Evolutionary conservation across 2,329 filamentous ascomycete species (phyloP).

Genomic region (Huntiella decipiens): DNA sequence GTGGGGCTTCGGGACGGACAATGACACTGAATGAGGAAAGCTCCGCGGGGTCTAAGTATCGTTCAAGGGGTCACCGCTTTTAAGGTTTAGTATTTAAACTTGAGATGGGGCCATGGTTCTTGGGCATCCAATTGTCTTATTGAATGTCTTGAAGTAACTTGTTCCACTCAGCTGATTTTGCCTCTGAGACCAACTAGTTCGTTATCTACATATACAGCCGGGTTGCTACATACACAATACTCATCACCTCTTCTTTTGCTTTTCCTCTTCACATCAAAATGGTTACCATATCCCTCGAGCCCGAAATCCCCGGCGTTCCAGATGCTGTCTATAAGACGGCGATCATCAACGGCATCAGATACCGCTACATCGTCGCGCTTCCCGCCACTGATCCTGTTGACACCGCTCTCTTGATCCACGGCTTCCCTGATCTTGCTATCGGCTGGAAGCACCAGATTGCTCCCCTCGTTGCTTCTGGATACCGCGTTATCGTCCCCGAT

Average conservation of each 20-base stretch:
- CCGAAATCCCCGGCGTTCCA: slow-evolving; percentile 20
- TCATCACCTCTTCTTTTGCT: background rate
- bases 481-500: slow-evolving; percentile 68
- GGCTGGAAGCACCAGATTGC: slow-evolving; percentile 88
- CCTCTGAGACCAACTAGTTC: background rate
- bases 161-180: no score
- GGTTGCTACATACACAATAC: background rate
- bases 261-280: background rate
- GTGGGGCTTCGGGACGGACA: background rate
- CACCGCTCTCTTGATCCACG: slow-evolving; percentile 44
- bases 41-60: background rate
- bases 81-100: background rate
- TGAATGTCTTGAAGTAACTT: no score
- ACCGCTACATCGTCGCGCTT: slow-evolving; percentile 42
- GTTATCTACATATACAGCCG: background rate
- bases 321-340: slow-evolving; percentile 20
- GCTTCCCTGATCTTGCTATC: slow-evolving; percentile 65
- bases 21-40: background rate
- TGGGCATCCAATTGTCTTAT: no score
- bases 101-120: background rate
- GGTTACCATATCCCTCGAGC: no score
- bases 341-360: slow-evolving; percentile 35
- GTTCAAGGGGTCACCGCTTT: background rate
- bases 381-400: slow-evolving; percentile 24
- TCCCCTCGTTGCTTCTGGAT: slow-evolving; percentile 47